phyloP scores from a whole-genome alignment of 2,329 filamentous ascomycete genomes.

The Sporothrix euskadiensis region DNA sequence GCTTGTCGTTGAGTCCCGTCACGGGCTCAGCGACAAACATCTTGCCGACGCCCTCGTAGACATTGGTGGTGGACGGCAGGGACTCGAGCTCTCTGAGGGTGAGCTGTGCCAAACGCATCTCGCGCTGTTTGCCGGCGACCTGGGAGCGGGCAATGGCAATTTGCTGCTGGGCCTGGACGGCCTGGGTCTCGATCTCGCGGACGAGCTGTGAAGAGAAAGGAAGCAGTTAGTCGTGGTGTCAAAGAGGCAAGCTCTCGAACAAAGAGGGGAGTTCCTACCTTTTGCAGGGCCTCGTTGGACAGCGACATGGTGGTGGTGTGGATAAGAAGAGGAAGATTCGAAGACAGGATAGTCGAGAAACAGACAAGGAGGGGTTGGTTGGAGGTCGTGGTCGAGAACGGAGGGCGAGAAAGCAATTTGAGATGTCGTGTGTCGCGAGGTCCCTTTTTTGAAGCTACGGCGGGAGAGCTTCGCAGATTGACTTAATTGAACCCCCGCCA shows the following conservation, averaged over 20 bases:
- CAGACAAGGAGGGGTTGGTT: background rate
- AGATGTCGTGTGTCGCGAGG: background rate
- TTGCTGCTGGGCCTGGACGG: constrained; percentile 85
- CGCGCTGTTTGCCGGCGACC: constrained; percentile 80
- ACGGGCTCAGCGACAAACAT: constrained; percentile 90
- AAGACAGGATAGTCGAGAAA: background rate
- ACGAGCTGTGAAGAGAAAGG: constrained; percentile 65
- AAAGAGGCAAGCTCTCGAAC: background rate
- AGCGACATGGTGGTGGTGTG: constrained; percentile 69
- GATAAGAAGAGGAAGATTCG: background rate
- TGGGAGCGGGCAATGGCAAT: constrained; percentile 83
- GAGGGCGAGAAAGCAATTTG: background rate
- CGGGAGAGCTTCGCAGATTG: background rate
- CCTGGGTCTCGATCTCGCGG: constrained; percentile 91
- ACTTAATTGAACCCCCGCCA: background rate
- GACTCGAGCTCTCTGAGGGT: constrained; percentile 80
- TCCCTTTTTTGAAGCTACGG: constrained; percentile 1
- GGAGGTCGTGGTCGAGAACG: background rate
- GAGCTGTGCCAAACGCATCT: constrained; percentile 83
- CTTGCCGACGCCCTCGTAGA: constrained; percentile 96
- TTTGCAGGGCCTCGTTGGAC: constrained; percentile 88
- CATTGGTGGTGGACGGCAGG: constrained; percentile 71
- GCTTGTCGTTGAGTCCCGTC: constrained; percentile 70
- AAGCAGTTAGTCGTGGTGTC: constrained; percentile 20
- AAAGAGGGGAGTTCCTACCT: constrained; percentile 55